Evolutionary conservation across 768 basidiomycete genomes (phyloP), one percentile per base, ranked within the genome.

Genomic region (Suillus variegatus): DNA sequence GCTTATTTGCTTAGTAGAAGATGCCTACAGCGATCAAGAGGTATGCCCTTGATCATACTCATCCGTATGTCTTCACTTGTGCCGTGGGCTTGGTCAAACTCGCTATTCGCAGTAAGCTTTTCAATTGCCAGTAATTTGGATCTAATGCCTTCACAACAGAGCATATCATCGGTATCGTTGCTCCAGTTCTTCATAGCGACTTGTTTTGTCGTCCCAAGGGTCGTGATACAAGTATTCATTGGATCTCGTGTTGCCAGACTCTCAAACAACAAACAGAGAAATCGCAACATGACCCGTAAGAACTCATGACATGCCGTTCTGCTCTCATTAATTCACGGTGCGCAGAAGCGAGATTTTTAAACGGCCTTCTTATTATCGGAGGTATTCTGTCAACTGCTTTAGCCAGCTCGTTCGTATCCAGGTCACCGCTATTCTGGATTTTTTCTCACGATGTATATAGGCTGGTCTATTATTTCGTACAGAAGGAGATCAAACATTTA

Each of bases 61-160:
- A 89, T 95, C 66, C 88, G 93, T 13, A 75, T 92, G 25, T 93
- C 91, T 6, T 88, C 94, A 4, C 86, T 95, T 74, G 92, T 92
- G 57, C 92, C 94, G 4, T 94, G 92, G 91, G 89, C 90, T 0
- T 95, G 94, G 71, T 87, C 89, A 22, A 94, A 93, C 65, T 80
- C 88, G 1, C 79, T 95, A n/a, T 93, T 93, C 71, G 88, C 91
- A 32, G 91, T 91, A 68, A 78, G 88, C 81, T 58, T 40, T 67
- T 56, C 14, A 25, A 40, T 58, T 49, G 58, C 32, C 32, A 63
- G 7, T 66, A 4, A 49, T 62, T 41, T 61, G 49, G 40, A 57
- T 13, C 61, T 70, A 54, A 70, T 8, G n/a, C 43, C 20, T 62
- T 55, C 18, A 61, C 43, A 62, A 61, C 63, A 92, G 85, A 90